Evolutionary conservation across 441 rosid genomes (phyloP).

Genomic region (Adansonia gregorii): DNA sequence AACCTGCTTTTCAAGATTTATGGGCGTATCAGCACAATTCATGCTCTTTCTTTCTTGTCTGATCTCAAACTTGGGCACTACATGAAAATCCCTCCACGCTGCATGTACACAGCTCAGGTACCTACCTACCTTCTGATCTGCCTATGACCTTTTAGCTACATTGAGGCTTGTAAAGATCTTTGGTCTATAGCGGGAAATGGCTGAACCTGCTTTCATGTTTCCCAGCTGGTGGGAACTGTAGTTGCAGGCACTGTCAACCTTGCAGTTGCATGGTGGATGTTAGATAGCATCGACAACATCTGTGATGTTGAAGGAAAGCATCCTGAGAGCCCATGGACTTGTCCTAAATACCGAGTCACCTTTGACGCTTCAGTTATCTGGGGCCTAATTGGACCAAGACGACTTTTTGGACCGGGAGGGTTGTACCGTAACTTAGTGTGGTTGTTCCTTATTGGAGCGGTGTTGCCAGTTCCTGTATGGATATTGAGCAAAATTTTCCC

Average conservation of each 20-base stretch:
- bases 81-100: conserved; percentile 96
- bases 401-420: conserved; percentile 87
- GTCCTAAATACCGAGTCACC: conserved; percentile 90
- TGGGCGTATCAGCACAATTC: conserved; percentile 90
- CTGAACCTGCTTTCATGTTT: conserved; percentile 1
- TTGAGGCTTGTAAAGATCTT: background rate
- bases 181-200: background rate
- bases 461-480: conserved; percentile 90
- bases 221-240: conserved; percentile 76
- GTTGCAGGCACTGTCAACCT: conserved; percentile 76
- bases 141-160: background rate
- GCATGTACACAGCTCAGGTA: conserved; percentile 96
- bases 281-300: conserved; percentile 75
- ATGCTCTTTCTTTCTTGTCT: conserved; percentile 90
- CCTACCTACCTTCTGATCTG: background rate
- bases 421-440: conserved; percentile 86
- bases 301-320: conserved; percentile 70
- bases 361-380: conserved; percentile 93
- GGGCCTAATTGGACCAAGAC: conserved; percentile 87
- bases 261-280: conserved; percentile 98
- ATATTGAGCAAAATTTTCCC: conserved; percentile 78
- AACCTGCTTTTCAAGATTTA: conserved; percentile 91
- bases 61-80: conserved; percentile 99
- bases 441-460: conserved; percentile 86
- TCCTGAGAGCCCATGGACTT: conserved; percentile 93